Evolutionary conservation across 345 rosid species (phyloP).

Genomic region (Eutrema heterophyllum): DNA sequence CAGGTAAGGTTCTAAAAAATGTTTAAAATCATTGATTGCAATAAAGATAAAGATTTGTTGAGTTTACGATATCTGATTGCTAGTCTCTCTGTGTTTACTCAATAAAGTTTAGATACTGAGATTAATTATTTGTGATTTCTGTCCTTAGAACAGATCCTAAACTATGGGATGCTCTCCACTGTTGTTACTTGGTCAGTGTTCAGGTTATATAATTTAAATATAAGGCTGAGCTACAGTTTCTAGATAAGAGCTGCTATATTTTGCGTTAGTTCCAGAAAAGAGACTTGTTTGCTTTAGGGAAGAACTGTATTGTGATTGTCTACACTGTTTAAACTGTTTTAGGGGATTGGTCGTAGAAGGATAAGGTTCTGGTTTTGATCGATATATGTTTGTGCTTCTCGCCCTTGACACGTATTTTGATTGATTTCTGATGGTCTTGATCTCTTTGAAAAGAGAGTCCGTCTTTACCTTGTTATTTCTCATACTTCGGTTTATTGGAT

Average conservation of each 20-base stretch:
- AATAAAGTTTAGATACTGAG: neutral
- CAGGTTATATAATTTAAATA: neutral
- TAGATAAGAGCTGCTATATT: neutral
- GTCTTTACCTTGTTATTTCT: neutral
- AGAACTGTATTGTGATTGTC: neutral
- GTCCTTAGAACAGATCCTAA: neutral
- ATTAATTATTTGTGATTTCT: neutral
- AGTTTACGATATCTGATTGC: neutral
- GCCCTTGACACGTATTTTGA: neutral
- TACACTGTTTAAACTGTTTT: neutral
- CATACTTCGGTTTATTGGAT: neutral
- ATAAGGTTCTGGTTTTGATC: neutral
- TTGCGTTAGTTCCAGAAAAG: neutral
- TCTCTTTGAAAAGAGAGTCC: neutral
- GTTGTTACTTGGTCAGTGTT: neutral
- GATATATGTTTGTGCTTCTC: neutral
- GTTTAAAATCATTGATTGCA: neutral
- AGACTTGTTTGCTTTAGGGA: neutral
- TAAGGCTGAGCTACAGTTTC: neutral
- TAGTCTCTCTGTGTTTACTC: neutral
- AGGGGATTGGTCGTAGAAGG: neutral
- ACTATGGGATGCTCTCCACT: neutral
- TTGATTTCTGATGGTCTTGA: neutral
- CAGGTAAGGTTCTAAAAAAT: conserved; percentile 48
- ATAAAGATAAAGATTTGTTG: neutral